Conservation (phyloP, 179 eudicot species). For the Amaranthus tricolor region DNA sequence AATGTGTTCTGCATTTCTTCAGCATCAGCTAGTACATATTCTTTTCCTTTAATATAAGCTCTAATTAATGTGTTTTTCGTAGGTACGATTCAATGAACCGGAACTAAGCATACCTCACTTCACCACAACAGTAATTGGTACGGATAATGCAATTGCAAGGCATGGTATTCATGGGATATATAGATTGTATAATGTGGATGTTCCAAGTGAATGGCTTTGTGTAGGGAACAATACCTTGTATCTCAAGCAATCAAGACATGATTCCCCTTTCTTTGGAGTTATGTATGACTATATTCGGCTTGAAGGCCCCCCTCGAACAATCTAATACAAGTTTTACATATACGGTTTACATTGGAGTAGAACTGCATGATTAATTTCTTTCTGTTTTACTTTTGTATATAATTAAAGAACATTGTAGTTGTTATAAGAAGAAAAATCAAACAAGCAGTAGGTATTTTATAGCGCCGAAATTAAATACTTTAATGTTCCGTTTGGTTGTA, state of each 20-base stretch:
- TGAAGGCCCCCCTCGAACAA: slow-evolving; percentile 43
- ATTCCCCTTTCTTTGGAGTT: slow-evolving; percentile 44
- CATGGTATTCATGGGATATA: slow-evolving; percentile 68
- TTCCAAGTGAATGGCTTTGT: slow-evolving; percentile 42
- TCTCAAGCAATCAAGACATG: slow-evolving; percentile 46
- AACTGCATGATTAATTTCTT: not conserved
- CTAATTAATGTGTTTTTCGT: not conserved
- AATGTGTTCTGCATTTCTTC: not conserved
- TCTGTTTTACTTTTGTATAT: not conserved
- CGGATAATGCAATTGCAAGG: slow-evolving; percentile 64
- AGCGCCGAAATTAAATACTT: too few species aligned
- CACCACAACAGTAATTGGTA: slow-evolving; percentile 47
- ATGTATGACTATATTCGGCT: slow-evolving; percentile 75
- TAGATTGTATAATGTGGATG: slow-evolving; percentile 37
- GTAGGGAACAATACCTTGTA: slow-evolving; percentile 43
- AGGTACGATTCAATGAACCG: slow-evolving; percentile 54
- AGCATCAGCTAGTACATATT: not conserved
- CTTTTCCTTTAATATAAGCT: not conserved
- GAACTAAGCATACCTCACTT: slow-evolving; percentile 35
- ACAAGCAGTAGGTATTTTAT: too few species aligned
- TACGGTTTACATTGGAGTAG: not conserved
- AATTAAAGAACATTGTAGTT: not conserved
- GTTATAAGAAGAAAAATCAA: too few species aligned
- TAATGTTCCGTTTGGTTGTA: too few species aligned
- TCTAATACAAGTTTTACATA: not conserved